Conservation (phyloP, 2,329 filamentous ascomycete genomes). For the Talaromyces verruculosus region DNA sequence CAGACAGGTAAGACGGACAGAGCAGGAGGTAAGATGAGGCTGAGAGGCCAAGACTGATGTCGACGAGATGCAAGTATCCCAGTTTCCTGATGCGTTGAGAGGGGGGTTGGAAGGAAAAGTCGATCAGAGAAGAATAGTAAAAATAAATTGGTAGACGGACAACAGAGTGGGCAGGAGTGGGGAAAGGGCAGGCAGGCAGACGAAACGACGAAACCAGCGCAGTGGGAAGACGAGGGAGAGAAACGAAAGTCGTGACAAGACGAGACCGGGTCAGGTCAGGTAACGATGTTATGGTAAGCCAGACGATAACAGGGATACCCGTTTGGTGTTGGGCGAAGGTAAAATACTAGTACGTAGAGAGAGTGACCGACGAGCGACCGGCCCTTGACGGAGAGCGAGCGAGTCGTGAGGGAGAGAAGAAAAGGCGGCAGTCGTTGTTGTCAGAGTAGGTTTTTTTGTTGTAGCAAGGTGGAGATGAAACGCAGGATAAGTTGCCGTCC, state of each 20-base stretch:
- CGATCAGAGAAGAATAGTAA: background rate
- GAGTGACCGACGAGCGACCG: background rate
- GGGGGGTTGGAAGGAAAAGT: slow-evolving; percentile 2
- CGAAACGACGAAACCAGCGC: slow-evolving; percentile 11
- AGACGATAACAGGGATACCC: slow-evolving; percentile 12
- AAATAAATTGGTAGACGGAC: slow-evolving; percentile 6
- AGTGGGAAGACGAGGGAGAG: background rate
- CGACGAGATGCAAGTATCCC: slow-evolving; percentile 3
- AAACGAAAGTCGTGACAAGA: background rate
- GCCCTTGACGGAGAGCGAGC: slow-evolving; percentile 8
- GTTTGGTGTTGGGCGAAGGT: slow-evolving; percentile 7
- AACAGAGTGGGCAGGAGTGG: slow-evolving; percentile 5
- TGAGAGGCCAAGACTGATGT: slow-evolving; percentile 15
- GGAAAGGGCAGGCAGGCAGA: background rate
- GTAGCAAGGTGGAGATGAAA: slow-evolving; percentile 12
- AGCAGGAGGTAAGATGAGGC: slow-evolving; percentile 19
- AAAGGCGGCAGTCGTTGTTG: background rate
- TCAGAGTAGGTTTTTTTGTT: background rate
- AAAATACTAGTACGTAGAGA: background rate
- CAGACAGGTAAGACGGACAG: slow-evolving; percentile 2
- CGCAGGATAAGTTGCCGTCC: slow-evolving; percentile 17
- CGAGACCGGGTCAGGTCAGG: slow-evolving; percentile 9
- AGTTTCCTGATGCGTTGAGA: slow-evolving; percentile 10
- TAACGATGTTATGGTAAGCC: background rate
- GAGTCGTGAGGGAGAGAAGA: slow-evolving; percentile 1